Evolutionary conservation across 352 stramenopile genomes (phyloP), one percentile per base, ranked within the genome.

Genomic region (Pythium monospermum): DNA sequence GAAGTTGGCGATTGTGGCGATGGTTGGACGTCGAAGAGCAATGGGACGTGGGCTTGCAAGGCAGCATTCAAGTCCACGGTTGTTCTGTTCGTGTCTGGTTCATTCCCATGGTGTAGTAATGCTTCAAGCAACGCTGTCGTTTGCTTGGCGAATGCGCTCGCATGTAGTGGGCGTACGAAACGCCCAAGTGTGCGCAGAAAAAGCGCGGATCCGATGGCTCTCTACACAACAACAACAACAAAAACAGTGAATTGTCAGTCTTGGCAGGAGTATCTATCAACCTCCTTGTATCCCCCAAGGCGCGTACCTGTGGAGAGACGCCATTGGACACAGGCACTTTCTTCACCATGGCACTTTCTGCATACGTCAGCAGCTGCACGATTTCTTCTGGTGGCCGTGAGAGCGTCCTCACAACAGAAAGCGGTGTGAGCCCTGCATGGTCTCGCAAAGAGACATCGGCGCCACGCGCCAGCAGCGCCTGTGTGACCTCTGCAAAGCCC

Each of bases 401-500:
- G 32, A 85, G 57, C 33, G 80, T 88, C 6, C 77, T 72, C 41
- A 89, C 69, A 10, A 85, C 50, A 19, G 76, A 86, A 1, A 94
- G 67, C 30, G 78, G 55, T 25, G 80, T 87, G 16, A 89, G 52
- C 19, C 80, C 83, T 1, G 80, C 70, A 35, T 78, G 76, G 33
- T 90, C 77, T 30, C 67, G 51, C 27, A 66, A 54, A 23, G 59
- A 44, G 22, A 76, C 72, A 21, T 94, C 71, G 22, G 53, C 67
- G 27, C 73, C 72, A 26, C 70, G 62, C 11, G 69, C 64, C 26
- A 94, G 48, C 37, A 94, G 53, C 22, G 59, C 53, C 30, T 77
- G 57, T 4, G 86, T 74, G 7, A 90, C 68, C 52, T 94, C 64
- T 10, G 59, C 44, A 43, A 74, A 86, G 3, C 82, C 80, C 22